Conservation (phyloP, 495 filamentous ascomycete species). For the Geopyxis carbonaria region DNA sequence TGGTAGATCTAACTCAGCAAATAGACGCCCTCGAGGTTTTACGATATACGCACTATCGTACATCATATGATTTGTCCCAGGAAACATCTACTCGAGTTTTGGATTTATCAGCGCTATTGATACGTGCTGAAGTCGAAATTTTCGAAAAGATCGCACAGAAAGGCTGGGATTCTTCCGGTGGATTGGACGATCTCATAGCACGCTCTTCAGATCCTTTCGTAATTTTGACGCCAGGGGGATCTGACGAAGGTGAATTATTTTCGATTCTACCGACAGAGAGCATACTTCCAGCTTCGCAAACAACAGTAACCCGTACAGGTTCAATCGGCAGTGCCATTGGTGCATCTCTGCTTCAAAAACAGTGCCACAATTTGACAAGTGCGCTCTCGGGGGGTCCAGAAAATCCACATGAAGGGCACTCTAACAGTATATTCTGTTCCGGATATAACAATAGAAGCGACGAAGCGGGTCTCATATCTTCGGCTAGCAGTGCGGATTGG, state of each 20-base stretch:
- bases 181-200: slow-evolving; percentile 43
- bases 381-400: no score
- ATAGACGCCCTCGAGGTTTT: slow-evolving; percentile 42
- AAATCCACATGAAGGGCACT: no score
- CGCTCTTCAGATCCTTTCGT: slow-evolving; percentile 45
- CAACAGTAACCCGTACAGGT: slow-evolving; percentile 16
- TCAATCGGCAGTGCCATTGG: slow-evolving; percentile 5
- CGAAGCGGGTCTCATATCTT: no score
- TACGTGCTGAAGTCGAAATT: slow-evolving; percentile 47
- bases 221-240: slow-evolving; percentile 25
- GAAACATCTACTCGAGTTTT: slow-evolving; percentile 40
- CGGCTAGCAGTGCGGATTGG: no score
- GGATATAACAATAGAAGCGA: no score
- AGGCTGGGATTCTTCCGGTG: slow-evolving; percentile 44
- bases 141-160: slow-evolving; percentile 47
- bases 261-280: slow-evolving; percentile 24
- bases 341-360: not conserved
- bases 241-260: slow-evolving; percentile 23
- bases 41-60: slow-evolving; percentile 40
- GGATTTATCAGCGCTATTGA: slow-evolving; percentile 42
- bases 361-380: no score
- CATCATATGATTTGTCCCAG: slow-evolving; percentile 38
- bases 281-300: slow-evolving; percentile 23
- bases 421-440: no score
- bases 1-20: slow-evolving; percentile 41